These are phyloP conservation scores for Eutreptiella sp. DNA, from an alignment of 208 protist genomes.

Conservation along the genomic window DNA sequence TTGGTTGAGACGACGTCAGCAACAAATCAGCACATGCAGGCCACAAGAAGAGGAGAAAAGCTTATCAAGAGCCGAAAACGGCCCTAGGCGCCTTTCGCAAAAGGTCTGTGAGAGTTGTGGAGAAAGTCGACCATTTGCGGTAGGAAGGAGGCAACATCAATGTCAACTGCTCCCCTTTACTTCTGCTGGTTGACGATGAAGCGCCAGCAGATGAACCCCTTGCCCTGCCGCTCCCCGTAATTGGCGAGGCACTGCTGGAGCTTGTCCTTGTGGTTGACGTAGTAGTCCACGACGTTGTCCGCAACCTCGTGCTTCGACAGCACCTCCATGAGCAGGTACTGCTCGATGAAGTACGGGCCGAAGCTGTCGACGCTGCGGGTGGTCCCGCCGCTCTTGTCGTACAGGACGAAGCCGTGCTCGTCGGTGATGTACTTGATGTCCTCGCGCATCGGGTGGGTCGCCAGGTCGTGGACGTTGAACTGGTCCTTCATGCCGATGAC, in stretches of 20 bases:
- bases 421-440: constrained; percentile 12
- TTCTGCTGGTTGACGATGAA: constrained; percentile 4
- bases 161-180: no score
- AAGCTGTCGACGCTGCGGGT: not conserved
- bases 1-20: no score
- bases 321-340: constrained; percentile 23
- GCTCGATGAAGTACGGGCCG: constrained; percentile 23
- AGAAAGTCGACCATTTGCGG: no score
- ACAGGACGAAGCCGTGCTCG: constrained; percentile 16
- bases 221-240: constrained; percentile 22
- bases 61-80: no score
- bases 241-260: constrained; percentile 9
- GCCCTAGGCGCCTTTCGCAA: no score
- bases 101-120: no score
- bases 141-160: no score
- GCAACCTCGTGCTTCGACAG: constrained; percentile 24
- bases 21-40: no score
- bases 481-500: constrained; percentile 28
- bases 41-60: no score
- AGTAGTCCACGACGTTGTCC: constrained; percentile 21
- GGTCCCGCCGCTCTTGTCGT: not conserved
- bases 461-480: constrained; percentile 20
- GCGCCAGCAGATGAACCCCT: constrained; percentile 27
- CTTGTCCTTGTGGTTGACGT: constrained; percentile 16
- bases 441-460: constrained; percentile 2